Conservation (phyloP, 176 grass and related monocot species). For the Oropetium thomaeum region DNA sequence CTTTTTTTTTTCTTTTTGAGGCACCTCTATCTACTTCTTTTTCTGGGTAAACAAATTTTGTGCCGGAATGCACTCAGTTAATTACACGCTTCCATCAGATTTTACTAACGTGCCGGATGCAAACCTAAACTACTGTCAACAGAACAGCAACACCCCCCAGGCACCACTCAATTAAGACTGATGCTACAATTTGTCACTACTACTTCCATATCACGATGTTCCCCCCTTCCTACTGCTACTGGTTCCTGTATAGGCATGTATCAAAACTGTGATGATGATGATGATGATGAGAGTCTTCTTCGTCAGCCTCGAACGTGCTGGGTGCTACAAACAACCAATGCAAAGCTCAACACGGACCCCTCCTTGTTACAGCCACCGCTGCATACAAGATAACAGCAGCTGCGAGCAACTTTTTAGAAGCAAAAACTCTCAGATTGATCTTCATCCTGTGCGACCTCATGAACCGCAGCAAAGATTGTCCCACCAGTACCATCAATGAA, state of each 20-base stretch:
- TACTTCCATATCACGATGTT: neutral
- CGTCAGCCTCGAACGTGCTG: too few species aligned
- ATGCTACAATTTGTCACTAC: too few species aligned
- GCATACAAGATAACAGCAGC: slow-evolving; percentile 28
- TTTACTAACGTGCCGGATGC: neutral
- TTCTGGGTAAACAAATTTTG: too few species aligned
- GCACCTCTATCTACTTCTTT: too few species aligned
- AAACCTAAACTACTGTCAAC: neutral
- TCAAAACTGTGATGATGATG: slow-evolving; percentile 10
- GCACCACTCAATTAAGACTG: neutral
- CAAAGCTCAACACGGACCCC: slow-evolving; percentile 11
- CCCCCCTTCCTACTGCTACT: neutral
- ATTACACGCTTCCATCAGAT: too few species aligned
- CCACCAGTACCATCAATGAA: slow-evolving; percentile 46
- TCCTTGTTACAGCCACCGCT: slow-evolving; percentile 30
- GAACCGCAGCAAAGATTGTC: slow-evolving; percentile 46
- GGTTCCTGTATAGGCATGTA: slow-evolving; percentile 32
- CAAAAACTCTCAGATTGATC: slow-evolving; percentile 77
- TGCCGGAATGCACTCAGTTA: too few species aligned
- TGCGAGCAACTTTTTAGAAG: slow-evolving; percentile 57
- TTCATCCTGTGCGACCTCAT: slow-evolving; percentile 59
- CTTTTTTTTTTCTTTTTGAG: too few species aligned
- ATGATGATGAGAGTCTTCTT: too few species aligned
- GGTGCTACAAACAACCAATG: slow-evolving; percentile 2
- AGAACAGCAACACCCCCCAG: neutral